These are phyloP conservation scores for Acorus gramineus DNA, from an alignment of 106 monocot genomes.

Conservation along the genomic window DNA sequence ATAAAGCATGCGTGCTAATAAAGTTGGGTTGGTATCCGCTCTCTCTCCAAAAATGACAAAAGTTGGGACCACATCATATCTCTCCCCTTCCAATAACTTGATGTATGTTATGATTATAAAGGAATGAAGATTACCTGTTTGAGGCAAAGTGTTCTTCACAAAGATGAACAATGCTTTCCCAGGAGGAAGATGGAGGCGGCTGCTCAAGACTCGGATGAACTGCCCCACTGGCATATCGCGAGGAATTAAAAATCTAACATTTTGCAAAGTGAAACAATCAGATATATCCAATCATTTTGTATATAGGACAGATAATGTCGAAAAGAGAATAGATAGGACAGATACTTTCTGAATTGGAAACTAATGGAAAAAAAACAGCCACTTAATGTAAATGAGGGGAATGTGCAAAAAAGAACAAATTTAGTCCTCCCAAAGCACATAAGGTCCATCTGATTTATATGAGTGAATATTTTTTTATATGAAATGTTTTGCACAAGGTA, in stretches of 20 bases:
- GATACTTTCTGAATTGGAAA: not conserved
- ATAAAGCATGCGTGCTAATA: no score
- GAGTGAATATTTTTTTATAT: no score
- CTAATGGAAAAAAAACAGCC: not conserved
- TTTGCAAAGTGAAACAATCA: no score
- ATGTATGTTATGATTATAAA: not conserved
- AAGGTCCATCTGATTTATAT: slow-evolving; percentile 1
- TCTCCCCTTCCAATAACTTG: no score
- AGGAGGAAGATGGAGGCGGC: slow-evolving; percentile 55
- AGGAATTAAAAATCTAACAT: slow-evolving; percentile 60
- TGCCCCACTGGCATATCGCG: slow-evolving; percentile 86
- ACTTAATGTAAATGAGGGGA: not conserved
- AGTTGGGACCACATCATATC: no score
- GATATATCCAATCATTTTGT: no score
- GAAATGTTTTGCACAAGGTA: no score
- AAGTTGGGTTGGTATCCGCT: no score
- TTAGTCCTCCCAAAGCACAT: not conserved
- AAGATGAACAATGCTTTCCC: slow-evolving; percentile 91
- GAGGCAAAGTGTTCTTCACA: slow-evolving; percentile 72
- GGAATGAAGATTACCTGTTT: slow-evolving; percentile 41
- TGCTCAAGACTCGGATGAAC: slow-evolving; percentile 66
- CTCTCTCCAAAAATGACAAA: no score
- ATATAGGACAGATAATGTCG: no score
- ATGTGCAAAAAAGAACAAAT: not conserved
- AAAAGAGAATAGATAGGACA: not conserved